These are phyloP conservation scores for Tetrapisispora fleetii DNA, from an alignment of 805 yeast species.

Conservation along the genomic window DNA sequence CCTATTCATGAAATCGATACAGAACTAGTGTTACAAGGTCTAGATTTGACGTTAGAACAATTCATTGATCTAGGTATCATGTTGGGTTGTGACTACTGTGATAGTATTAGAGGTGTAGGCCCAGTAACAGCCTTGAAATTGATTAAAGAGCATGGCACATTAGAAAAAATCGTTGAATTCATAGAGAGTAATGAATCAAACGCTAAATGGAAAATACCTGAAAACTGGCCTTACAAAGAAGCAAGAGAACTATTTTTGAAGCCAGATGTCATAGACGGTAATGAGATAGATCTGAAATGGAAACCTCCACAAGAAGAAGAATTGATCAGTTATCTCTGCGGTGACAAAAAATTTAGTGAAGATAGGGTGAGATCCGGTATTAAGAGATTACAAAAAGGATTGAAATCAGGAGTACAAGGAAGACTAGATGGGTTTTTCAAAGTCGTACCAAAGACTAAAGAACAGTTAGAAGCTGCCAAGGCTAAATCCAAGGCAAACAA, in stretches of 20 bases:
- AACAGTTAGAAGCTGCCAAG: slow-evolving; percentile 31
- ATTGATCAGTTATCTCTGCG: slow-evolving; percentile 70
- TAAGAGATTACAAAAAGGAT: slow-evolving; percentile 70
- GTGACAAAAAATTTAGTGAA: slow-evolving; percentile 84
- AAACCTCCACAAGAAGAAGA: slow-evolving; percentile 79
- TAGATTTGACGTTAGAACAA: slow-evolving; percentile 60
- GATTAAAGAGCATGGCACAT: slow-evolving; percentile 71
- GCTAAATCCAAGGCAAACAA: slow-evolving; percentile 25
- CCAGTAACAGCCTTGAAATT: slow-evolving; percentile 89
- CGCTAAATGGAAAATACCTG: slow-evolving; percentile 78
- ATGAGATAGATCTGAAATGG: slow-evolving; percentile 72
- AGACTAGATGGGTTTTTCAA: slow-evolving; percentile 87
- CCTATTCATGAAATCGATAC: slow-evolving; percentile 81
- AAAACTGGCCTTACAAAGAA: slow-evolving; percentile 85
- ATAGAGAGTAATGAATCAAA: slow-evolving; percentile 38
- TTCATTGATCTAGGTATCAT: slow-evolving; percentile 89
- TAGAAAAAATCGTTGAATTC: slow-evolving; percentile 66
- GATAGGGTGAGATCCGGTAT: slow-evolving; percentile 86
- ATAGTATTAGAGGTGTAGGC: slow-evolving; percentile 89
- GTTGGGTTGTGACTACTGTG: slow-evolving; percentile 95
- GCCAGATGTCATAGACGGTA: slow-evolving; percentile 67
- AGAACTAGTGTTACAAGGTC: slow-evolving; percentile 57
- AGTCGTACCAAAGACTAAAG: slow-evolving; percentile 45
- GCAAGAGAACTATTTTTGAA: slow-evolving; percentile 75
- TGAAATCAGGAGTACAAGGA: slow-evolving; percentile 81